Base-by-base conservation (phyloP, 371 early-diverging fungal genomes). In the Batrachochytrium dendrobatidis region DNA sequence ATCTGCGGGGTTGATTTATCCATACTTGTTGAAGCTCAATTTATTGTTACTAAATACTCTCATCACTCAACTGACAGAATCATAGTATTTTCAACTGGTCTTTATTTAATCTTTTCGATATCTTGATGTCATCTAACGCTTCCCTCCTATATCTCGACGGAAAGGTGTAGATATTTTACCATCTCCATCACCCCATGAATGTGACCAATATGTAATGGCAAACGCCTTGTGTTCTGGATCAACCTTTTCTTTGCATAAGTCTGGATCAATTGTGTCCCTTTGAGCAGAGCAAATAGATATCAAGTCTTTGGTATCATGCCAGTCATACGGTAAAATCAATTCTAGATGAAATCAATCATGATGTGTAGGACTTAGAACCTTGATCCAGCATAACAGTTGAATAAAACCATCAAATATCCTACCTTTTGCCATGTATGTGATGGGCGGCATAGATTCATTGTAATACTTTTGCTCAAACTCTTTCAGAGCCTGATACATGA, bases 201-300 rank as follows among this genome's bases (percentile, higher is more conserved):
- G 69, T 12, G 44, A 39, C 69, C 69, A 69, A 48, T 65, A 69
- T 12, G 69, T 66, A 22, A 69, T 60, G n/a, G 61, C 54, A 39
- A 26, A 63, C 18, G 69, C 53, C 44, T 55, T 56, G 29, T 24
- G 33, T 17, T 20, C 29, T 8, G 56, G 29, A 39, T 64, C 63
- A 24, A 65, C 24, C 1, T 8, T 1, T 30, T 49, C 32, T 39
- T 58, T 51, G 43, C 69, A 69, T 34, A 7, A 20, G 1, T 28
- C 57, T 39, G 32, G 34, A 52, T 69, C 46, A 43, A 65, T 64
- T 17, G 15, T 15, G 22, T 34, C 29, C 20, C 34, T 32, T 44
- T 53, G 28, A 26, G 58, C 32, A n/a, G 51, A 63, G 45, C 69
- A 66, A 6, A 62, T 28, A 34, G 3, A 12, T 20, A 43, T 20